These are phyloP conservation scores for Gremmenia infestans DNA, from an alignment of 2,329 filamentous ascomycete genomes.

Conservation along the genomic window DNA sequence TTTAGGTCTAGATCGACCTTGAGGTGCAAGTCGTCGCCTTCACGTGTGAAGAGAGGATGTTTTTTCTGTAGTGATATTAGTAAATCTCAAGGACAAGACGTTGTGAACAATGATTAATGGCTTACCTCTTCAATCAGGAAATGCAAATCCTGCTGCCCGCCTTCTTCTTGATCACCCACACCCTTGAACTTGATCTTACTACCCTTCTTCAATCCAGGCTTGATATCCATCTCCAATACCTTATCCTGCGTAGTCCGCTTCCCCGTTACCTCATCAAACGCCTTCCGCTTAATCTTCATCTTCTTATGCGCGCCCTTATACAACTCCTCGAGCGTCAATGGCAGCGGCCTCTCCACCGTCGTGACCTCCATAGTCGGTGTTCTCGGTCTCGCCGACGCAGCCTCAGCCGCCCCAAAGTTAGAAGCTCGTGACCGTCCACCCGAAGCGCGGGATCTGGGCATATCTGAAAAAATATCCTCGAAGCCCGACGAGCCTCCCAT, in stretches of 20 bases:
- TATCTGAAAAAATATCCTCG: constrained; percentile 46
- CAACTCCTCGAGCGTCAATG: constrained; percentile 80
- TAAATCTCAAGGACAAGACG: not conserved
- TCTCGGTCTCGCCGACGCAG: constrained; percentile 35
- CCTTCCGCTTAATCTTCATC: constrained; percentile 97
- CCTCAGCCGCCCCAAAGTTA: constrained; percentile 33
- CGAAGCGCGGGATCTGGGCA: constrained; percentile 37
- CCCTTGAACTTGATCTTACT: constrained; percentile 98
- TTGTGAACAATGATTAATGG: constrained; percentile 3
- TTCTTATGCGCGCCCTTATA: constrained; percentile 88
- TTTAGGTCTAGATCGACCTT: constrained; percentile 81
- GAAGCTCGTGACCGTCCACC: constrained; percentile 39
- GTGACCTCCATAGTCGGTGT: constrained; percentile 76
- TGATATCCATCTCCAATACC: constrained; percentile 91
- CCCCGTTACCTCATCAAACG: constrained; percentile 72
- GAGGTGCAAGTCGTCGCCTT: constrained; percentile 80
- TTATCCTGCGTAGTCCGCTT: constrained; percentile 85
- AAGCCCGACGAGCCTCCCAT: constrained; percentile 39
- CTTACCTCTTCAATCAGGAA: constrained; percentile 92
- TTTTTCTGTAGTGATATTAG: constrained; percentile 64
- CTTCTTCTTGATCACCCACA: constrained; percentile 96
- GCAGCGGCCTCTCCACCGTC: constrained; percentile 79
- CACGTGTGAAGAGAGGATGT: constrained; percentile 77
- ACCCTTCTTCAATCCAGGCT: constrained; percentile 90
- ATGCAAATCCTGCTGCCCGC: constrained; percentile 90